Percentiles rank a stretch among this genome's conserved stretches.
Evolutionary conservation across 805 yeast species (phyloP).

Genomic region (Saturnispora kantuleensis): DNA sequence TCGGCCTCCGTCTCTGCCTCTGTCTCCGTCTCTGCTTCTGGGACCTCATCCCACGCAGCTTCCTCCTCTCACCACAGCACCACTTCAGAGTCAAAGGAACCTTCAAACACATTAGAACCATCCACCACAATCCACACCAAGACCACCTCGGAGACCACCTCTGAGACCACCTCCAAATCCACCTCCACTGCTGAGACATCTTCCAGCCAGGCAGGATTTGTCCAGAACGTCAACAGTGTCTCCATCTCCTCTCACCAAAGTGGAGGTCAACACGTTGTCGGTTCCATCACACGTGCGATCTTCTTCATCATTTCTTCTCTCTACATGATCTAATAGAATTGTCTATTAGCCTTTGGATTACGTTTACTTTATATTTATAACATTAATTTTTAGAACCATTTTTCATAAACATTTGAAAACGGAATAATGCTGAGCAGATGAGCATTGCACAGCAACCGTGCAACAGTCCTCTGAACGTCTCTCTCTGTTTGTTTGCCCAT

Average conservation of each 20-base stretch:
- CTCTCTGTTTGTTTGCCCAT: too few relatives aligned
- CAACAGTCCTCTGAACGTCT: too few relatives aligned
- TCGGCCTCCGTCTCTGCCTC: constrained; percentile 2
- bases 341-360: neutral
- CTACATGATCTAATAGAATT: neutral
- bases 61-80: neutral
- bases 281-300: neutral
- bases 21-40: neutral
- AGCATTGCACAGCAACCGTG: too few relatives aligned
- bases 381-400: too few relatives aligned
- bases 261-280: neutral
- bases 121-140: neutral
- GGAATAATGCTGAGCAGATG: too few relatives aligned
- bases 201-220: neutral
- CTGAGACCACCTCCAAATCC: neutral
- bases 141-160: neutral
- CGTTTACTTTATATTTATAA: too few relatives aligned
- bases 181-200: neutral
- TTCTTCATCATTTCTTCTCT: constrained; percentile 1
- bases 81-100: neutral
- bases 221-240: constrained; percentile 4
- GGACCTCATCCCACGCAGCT: neutral
- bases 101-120: neutral
- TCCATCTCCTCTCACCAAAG: neutral
- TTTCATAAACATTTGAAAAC: too few relatives aligned